Evolutionary conservation across 2,329 filamentous ascomycete genomes (phyloP).

Genomic region (Penicillium paneum): DNA sequence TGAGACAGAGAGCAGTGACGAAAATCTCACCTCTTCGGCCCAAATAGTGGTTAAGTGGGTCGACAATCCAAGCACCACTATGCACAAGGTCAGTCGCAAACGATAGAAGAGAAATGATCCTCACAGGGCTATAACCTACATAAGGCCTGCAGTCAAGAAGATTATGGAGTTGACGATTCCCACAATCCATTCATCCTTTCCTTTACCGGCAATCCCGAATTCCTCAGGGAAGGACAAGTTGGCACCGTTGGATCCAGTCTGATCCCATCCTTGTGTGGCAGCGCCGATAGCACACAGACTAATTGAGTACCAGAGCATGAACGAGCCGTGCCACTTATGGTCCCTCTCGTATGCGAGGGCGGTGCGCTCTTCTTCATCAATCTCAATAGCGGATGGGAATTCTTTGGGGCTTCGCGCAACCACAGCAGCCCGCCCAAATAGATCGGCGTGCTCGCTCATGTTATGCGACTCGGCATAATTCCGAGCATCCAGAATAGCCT

Average conservation of each 20-base stretch:
- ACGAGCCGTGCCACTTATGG: constrained; percentile 49
- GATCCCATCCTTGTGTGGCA: constrained; percentile 52
- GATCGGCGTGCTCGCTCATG: constrained; percentile 37
- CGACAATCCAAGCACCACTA: constrained; percentile 61
- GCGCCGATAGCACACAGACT: constrained; percentile 49
- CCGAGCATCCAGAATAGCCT: constrained; percentile 33
- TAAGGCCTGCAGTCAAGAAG: constrained; percentile 34
- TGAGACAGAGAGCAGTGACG: constrained; percentile 58
- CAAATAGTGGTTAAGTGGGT: constrained; percentile 58
- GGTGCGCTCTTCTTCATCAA: constrained; percentile 42
- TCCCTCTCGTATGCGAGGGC: constrained; percentile 45
- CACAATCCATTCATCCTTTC: constrained; percentile 54
- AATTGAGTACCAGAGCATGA: constrained; percentile 47
- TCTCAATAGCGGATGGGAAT: constrained; percentile 32
- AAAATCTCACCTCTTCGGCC: constrained; percentile 64
- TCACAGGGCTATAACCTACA: constrained; percentile 21
- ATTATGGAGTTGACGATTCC: constrained; percentile 62
- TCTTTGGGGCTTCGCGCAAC: constrained; percentile 30
- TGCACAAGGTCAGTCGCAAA: background rate
- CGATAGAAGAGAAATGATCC: constrained; percentile 45
- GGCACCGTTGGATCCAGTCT: constrained; percentile 53
- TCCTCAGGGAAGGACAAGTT: constrained; percentile 49
- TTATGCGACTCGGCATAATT: constrained; percentile 28
- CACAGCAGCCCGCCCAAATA: constrained; percentile 38
- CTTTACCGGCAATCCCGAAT: constrained; percentile 42